Percentiles rank a stretch among this genome's conserved stretches.
These are phyloP conservation scores for Microcera coccophila DNA, from an alignment of 2,329 filamentous ascomycete genomes.

Conservation along the genomic window DNA sequence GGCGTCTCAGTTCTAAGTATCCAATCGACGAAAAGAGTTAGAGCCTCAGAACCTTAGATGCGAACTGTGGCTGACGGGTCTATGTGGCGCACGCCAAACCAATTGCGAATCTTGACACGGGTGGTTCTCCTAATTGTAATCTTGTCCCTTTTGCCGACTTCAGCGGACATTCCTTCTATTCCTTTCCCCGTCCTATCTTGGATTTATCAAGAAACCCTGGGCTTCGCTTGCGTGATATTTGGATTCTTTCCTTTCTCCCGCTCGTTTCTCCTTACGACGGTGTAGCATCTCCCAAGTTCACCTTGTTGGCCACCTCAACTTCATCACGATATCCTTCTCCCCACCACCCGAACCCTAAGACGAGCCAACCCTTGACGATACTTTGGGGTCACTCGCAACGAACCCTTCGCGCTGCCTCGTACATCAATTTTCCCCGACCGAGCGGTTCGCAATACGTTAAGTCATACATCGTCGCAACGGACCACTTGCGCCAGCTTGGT, in stretches of 20 bases:
- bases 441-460: neutral
- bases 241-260: constrained; percentile 11
- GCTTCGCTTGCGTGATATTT: constrained; percentile 14
- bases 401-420: neutral
- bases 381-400: neutral
- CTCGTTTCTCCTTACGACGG: constrained; percentile 8
- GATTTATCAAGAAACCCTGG: constrained; percentile 9
- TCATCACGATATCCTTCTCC: constrained; percentile 8
- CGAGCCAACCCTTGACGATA: constrained; percentile 2
- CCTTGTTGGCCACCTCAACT: constrained; percentile 1
- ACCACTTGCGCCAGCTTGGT: constrained; percentile 5
- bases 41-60: neutral
- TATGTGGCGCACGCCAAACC: constrained; percentile 2
- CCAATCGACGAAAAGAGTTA: neutral
- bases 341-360: constrained; percentile 1
- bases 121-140: constrained; percentile 6
- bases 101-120: constrained; percentile 3
- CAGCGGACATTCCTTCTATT: constrained; percentile 1
- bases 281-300: constrained; percentile 12
- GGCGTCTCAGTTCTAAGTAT: too few species aligned
- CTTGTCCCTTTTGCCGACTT: constrained; percentile 6
- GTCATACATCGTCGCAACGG: neutral
- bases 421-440: constrained; percentile 1
- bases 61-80: neutral
- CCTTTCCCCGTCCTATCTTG: constrained; percentile 1